Conservation (phyloP, 768 basidiomycete species). For the Russula compacta region DNA sequence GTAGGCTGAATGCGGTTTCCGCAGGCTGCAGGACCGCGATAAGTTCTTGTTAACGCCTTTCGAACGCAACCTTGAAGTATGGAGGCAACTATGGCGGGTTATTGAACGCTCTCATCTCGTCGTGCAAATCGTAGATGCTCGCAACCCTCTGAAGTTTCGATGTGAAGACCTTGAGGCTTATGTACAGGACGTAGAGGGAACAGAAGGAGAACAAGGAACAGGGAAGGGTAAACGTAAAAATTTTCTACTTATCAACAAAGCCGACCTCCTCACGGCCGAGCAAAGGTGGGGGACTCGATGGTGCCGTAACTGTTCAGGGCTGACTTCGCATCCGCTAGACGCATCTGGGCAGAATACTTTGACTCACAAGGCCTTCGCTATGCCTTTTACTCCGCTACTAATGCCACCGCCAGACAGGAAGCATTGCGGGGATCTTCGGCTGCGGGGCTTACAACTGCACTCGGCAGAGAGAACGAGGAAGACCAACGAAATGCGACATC, state of each 20-base stretch:
- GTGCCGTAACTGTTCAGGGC: not conserved
- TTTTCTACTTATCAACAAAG: conserved; percentile 89
- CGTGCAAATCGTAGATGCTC: conserved; percentile 93
- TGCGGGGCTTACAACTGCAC: not conserved
- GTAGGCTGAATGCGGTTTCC: not conserved
- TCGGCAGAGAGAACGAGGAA: conserved; percentile 2
- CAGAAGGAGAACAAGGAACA: conserved; percentile 72
- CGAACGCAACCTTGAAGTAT: conserved; percentile 96
- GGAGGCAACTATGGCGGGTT: conserved; percentile 97
- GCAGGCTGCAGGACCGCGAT: conserved; percentile 79
- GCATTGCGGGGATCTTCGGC: conserved; percentile 44
- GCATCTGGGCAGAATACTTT: conserved; percentile 88
- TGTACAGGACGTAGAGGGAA: conserved; percentile 73
- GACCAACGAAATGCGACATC: not conserved
- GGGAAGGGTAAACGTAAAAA: conserved; percentile 64
- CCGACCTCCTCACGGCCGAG: conserved; percentile 77
- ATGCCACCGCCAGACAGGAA: conserved; percentile 78
- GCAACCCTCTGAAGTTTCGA: conserved; percentile 87
- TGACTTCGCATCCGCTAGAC: conserved; percentile 33
- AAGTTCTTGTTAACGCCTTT: conserved; percentile 90
- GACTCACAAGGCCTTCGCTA: conserved; percentile 65
- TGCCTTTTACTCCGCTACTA: conserved; percentile 90
- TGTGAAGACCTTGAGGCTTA: conserved; percentile 89
- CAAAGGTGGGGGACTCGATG: conserved; percentile 54
- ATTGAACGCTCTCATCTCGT: conserved; percentile 90